Evolutionary conservation across 2,329 filamentous ascomycete species (phyloP).

Genomic region (Fusarium marasasianum): DNA sequence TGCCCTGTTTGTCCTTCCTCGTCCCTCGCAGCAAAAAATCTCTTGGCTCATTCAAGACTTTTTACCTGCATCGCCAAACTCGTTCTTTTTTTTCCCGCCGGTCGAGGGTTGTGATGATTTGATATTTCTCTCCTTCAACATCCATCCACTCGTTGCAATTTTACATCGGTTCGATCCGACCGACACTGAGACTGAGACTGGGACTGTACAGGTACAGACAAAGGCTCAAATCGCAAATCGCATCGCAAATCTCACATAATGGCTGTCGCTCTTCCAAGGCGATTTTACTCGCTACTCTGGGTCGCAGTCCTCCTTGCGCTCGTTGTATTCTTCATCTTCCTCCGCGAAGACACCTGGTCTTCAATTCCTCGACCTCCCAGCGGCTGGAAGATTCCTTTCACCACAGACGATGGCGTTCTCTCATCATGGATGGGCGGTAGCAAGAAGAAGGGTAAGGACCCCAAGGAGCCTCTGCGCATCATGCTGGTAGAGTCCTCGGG

Average conservation of each 20-base stretch:
- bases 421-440: slow-evolving; percentile 30
- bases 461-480: slow-evolving; percentile 34
- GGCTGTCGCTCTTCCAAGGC: slow-evolving; percentile 33
- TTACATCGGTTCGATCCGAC: background rate
- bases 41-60: slow-evolving; percentile 17
- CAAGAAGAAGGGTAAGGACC: slow-evolving; percentile 13
- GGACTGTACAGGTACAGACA: background rate
- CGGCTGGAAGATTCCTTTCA: slow-evolving; percentile 39
- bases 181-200: background rate
- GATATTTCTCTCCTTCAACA: slow-evolving; percentile 16
- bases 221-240: background rate
- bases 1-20: background rate
- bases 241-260: slow-evolving; percentile 10
- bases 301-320: slow-evolving; percentile 27
- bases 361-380: slow-evolving; percentile 30
- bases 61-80: background rate
- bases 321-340: slow-evolving; percentile 32
- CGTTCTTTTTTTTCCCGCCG: slow-evolving; percentile 20
- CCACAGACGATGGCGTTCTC: slow-evolving; percentile 38
- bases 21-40: slow-evolving; percentile 8
- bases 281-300: slow-evolving; percentile 37
- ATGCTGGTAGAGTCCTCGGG: slow-evolving; percentile 42
- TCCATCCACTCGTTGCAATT: slow-evolving; percentile 13
- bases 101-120: slow-evolving; percentile 27
- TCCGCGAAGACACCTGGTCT: slow-evolving; percentile 34